These are phyloP conservation scores for Ustilago loliicola DNA, from an alignment of 1,284 basidiomycete species.

Conservation along the genomic window DNA sequence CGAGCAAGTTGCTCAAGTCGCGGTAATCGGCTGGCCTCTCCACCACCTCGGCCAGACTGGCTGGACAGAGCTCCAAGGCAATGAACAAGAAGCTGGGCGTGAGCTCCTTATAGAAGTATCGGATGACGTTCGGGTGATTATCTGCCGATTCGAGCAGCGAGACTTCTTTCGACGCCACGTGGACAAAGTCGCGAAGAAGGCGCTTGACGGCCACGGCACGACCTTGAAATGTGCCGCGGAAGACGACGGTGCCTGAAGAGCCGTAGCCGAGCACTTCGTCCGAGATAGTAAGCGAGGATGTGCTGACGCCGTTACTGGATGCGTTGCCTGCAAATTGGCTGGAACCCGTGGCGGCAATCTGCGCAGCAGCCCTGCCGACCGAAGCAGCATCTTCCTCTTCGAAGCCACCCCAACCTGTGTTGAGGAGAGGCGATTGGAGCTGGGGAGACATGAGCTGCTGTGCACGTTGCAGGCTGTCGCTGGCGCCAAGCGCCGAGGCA, in stretches of 20 bases:
- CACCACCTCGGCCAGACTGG: slow-evolving; percentile 91
- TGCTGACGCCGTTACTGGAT: slow-evolving; percentile 41
- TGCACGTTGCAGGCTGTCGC: slow-evolving; percentile 48
- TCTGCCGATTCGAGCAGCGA: slow-evolving; percentile 89
- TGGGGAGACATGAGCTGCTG: slow-evolving; percentile 53
- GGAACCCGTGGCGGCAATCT: slow-evolving; percentile 44
- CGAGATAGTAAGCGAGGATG: slow-evolving; percentile 58
- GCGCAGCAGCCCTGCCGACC: slow-evolving; percentile 42
- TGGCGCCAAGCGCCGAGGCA: slow-evolving; percentile 25
- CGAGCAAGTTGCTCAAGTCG: slow-evolving; percentile 58
- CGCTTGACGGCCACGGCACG: slow-evolving; percentile 97
- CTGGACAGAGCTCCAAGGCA: slow-evolving; percentile 94
- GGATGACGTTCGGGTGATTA: slow-evolving; percentile 97
- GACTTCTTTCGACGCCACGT: slow-evolving; percentile 93
- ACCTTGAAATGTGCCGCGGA: slow-evolving; percentile 91
- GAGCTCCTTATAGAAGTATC: slow-evolving; percentile 95
- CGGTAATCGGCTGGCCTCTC: slow-evolving; percentile 73
- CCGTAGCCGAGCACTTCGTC: slow-evolving; percentile 78
- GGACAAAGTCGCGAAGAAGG: slow-evolving; percentile 93
- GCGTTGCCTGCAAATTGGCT: slow-evolving; percentile 28
- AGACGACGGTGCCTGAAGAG: slow-evolving; percentile 95
- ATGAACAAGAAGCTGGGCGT: slow-evolving; percentile 87
- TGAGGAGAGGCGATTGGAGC: slow-evolving; percentile 38
- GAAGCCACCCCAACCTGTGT: slow-evolving; percentile 42
- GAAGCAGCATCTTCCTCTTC: slow-evolving; percentile 44